Percentiles rank a stretch among this genome's conserved stretches.
These are phyloP conservation scores for Austroboletus eburneus DNA, from an alignment of 768 basidiomycete genomes.

Conservation along the genomic window DNA sequence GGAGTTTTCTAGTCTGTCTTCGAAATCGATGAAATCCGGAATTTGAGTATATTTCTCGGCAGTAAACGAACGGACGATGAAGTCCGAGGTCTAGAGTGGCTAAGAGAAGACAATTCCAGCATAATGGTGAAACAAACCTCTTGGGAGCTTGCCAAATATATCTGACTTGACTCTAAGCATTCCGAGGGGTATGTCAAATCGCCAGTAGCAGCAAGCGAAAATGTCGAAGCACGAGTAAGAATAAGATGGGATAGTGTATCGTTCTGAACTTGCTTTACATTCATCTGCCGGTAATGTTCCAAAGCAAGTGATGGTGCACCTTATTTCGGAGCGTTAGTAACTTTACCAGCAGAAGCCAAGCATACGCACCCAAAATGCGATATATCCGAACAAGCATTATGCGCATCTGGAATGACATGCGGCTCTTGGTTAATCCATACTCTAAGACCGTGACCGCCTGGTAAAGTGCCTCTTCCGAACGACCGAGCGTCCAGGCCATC, in stretches of 20 bases:
- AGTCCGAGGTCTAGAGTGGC: conserved; percentile 63
- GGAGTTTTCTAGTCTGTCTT: conserved; percentile 78
- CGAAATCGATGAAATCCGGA: conserved; percentile 78
- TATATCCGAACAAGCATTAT: conserved; percentile 78
- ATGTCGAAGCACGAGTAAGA: conserved; percentile 71
- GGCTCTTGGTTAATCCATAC: conserved; percentile 66
- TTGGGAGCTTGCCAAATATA: conserved; percentile 74
- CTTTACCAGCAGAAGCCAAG: background rate
- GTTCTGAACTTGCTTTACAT: conserved; percentile 80
- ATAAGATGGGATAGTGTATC: conserved; percentile 87
- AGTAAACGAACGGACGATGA: conserved; percentile 72
- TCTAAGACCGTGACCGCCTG: conserved; percentile 66
- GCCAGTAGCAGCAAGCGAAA: conserved; percentile 71
- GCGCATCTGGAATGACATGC: conserved; percentile 74
- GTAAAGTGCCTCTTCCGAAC: conserved; percentile 55
- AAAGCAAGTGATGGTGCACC: conserved; percentile 70
- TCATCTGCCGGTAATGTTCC: conserved; percentile 75
- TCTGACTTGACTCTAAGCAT: conserved; percentile 75
- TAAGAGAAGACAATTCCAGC: conserved; percentile 5
- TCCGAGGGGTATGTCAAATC: conserved; percentile 74
- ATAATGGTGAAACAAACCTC: conserved; percentile 47
- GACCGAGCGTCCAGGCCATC: conserved; percentile 54
- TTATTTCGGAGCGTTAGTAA: conserved; percentile 26
- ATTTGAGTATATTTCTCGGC: conserved; percentile 88
- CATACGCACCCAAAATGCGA: conserved; percentile 63